These are phyloP conservation scores for Euphorbia tirucalli DNA, from an alignment of 345 rosid genomes.

Conservation along the genomic window DNA sequence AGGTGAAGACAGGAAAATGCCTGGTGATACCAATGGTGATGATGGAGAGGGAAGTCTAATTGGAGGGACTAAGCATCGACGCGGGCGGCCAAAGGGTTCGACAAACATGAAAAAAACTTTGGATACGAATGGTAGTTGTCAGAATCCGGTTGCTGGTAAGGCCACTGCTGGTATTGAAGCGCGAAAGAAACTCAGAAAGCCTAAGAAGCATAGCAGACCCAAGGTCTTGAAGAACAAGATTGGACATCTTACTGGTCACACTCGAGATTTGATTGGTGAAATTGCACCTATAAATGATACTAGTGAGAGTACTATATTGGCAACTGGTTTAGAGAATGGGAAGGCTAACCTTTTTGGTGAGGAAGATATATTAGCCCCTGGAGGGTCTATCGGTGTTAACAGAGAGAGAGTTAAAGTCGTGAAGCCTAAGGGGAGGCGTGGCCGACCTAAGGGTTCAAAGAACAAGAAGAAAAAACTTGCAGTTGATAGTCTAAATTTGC, in stretches of 20 bases:
- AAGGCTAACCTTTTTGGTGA: not conserved
- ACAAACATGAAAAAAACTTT: too few relatives aligned
- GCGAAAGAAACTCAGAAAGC: not conserved
- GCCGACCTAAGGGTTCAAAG: constrained; percentile 13
- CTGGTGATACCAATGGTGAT: too few relatives aligned
- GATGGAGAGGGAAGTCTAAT: not conserved
- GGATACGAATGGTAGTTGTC: too few relatives aligned
- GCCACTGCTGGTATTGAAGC: not conserved
- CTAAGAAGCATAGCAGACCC: constrained; percentile 10
- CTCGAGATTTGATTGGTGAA: not conserved
- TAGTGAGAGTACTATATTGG: not conserved
- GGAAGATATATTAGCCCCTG: not conserved
- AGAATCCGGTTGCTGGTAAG: not conserved
- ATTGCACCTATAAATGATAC: not conserved
- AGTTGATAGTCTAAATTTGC: not conserved
- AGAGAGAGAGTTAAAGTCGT: not conserved
- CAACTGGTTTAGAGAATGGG: not conserved
- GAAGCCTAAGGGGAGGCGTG: not conserved
- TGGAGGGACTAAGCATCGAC: not conserved
- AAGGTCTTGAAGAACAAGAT: constrained; percentile 16
- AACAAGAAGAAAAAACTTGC: not conserved
- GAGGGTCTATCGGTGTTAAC: not conserved
- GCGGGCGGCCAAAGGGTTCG: not conserved
- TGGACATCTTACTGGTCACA: constrained; percentile 5
- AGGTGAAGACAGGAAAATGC: not conserved